A percentile compares a stretch with the other conserved stretches of the same genome.
Evolutionary conservation across 2,329 filamentous ascomycete genomes (phyloP).

Genomic region (Trichoderma sp.): DNA sequence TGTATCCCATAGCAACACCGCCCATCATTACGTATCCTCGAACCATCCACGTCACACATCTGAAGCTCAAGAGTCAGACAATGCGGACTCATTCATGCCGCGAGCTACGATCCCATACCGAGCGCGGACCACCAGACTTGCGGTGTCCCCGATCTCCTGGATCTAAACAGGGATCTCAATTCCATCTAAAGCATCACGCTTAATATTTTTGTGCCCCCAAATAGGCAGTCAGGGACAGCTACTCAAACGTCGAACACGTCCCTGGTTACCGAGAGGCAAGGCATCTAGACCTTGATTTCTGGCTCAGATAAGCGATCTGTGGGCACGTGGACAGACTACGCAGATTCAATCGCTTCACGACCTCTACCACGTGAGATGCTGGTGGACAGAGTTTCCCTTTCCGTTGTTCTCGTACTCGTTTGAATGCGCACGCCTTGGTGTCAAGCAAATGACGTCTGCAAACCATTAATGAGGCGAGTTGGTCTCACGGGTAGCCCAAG

Average conservation of each 20-base stretch:
- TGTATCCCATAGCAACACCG: not conserved
- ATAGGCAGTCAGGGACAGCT: not conserved
- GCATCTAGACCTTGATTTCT: not conserved
- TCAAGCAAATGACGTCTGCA: not conserved
- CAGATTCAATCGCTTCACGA: not conserved
- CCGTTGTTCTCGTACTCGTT: not conserved
- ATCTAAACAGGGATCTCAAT: conserved; percentile 8
- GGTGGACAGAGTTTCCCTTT: not conserved
- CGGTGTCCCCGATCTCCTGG: conserved; percentile 9
- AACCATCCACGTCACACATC: conserved; percentile 1
- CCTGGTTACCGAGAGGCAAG: not conserved
- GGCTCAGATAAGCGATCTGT: conserved; percentile 1
- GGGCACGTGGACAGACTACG: not conserved
- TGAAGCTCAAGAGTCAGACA: conserved; percentile 6
- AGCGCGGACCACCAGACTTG: not conserved
- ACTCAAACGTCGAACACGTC: not conserved
- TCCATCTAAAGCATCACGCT: not conserved
- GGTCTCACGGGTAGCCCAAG: not conserved
- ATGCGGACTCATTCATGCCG: not conserved
- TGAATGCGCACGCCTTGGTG: not conserved
- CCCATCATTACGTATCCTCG: conserved; percentile 2
- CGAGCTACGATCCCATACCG: not conserved
- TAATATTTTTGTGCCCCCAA: not conserved
- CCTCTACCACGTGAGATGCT: not conserved
- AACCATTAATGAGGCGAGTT: not conserved